phyloP scores from a whole-genome alignment of 148 eudicot genomes.

The Simmondsia chinensis region DNA sequence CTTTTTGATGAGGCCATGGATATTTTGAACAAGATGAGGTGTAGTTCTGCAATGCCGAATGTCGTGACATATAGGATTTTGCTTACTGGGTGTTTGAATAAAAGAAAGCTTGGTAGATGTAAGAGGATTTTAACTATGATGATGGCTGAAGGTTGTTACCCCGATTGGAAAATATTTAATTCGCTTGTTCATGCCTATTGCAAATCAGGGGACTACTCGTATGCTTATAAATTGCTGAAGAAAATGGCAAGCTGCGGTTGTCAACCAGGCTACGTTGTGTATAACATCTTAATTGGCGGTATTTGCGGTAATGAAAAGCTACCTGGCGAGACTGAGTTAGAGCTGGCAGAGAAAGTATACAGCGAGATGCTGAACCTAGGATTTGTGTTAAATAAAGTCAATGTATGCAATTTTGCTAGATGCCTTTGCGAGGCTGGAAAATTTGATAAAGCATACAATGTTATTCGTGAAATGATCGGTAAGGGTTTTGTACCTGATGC shows the following conservation, averaged over 20 bases:
- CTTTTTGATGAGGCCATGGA: slow-evolving; percentile 95
- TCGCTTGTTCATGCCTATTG: slow-evolving; percentile 82
- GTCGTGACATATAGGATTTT: slow-evolving; percentile 59
- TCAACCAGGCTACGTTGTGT: slow-evolving; percentile 71
- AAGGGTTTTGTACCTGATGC: slow-evolving; percentile 87
- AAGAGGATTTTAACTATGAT: slow-evolving; percentile 76
- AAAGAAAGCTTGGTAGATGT: slow-evolving; percentile 68
- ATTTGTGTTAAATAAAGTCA: slow-evolving; percentile 63
- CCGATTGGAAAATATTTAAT: slow-evolving; percentile 55
- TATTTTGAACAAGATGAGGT: slow-evolving; percentile 64
- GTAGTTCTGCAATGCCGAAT: slow-evolving; percentile 72
- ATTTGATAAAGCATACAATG: slow-evolving; percentile 60
- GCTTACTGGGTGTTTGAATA: slow-evolving; percentile 72
- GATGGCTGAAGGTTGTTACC: slow-evolving; percentile 96
- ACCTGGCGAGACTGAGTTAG: slow-evolving; percentile 37
- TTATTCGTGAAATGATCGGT: slow-evolving; percentile 67
- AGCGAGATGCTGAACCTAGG: slow-evolving; percentile 62
- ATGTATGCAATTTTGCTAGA: slow-evolving; percentile 55
- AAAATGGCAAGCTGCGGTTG: slow-evolving; percentile 63
- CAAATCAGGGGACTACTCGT: slow-evolving; percentile 51
- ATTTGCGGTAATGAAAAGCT: slow-evolving; percentile 61
- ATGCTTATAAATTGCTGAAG: slow-evolving; percentile 79
- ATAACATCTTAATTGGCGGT: slow-evolving; percentile 87
- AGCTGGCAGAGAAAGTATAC: slow-evolving; percentile 74
- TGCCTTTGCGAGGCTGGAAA: slow-evolving; percentile 83